Base-by-base conservation (phyloP, 2,329 filamentous ascomycete species). In the Xylariaceae sp. region DNA sequence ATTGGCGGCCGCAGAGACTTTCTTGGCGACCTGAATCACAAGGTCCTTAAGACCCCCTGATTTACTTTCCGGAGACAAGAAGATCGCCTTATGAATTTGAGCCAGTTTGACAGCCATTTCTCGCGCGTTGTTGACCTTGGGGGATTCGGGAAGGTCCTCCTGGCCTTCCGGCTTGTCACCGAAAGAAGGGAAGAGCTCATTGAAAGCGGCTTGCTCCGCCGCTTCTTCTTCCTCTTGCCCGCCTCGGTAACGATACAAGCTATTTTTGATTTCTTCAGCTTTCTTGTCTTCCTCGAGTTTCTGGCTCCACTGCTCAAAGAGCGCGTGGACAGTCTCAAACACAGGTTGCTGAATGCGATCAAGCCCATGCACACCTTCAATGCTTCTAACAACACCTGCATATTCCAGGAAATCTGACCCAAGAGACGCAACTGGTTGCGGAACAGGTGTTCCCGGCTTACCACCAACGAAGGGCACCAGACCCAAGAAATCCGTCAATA, bases 231-330 rank as follows among this genome's bases (percentile, higher is more conserved):
- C 87, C 62, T 92, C 88, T 45, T 84, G 77, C 45, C 86, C 87
- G 37, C 92, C 93, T 63, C 86, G 85, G 75, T 94, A 97, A 17
- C 86, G 87, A 74, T 96, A 99, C 45, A 96, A 74, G 63, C 89
- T 92, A 4, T 83, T 85, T 62, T 88, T 89, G 34, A 84, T 82
- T 15, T 89, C 87, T 66, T 89, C 86, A 51, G 89, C 84, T 67
- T 87, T 85, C 67, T 90, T 88, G 64, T 97, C 92, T 17, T 85
- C 79, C 56, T 88, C 83, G 1, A 96, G 82, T 69, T 88, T 88
- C 54, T 83, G 82, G 66, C 85, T 89, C 92, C 93, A 99, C 54
- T 92, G 82, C 13, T 85, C 76, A 69, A 92, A 96, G 68, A 95
- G 87, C 13, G 77, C 78, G 55, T 89, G 83, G 62, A 97, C 85